Evolutionary conservation across 768 basidiomycete species (phyloP).

Genomic region (Mycena sanguinolenta): DNA sequence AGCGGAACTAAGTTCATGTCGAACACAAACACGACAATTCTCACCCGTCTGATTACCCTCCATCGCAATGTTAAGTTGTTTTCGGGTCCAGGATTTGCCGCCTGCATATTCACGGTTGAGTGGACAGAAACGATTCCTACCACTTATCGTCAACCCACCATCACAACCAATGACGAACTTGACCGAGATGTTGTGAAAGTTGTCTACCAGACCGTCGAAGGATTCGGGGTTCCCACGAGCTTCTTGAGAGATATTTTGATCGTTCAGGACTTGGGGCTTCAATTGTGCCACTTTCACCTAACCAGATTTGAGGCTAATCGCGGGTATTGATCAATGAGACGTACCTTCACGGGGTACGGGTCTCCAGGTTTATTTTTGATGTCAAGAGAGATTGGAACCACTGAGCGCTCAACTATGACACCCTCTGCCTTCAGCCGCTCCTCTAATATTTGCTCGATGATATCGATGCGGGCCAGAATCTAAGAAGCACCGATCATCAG

Average conservation of each 20-base stretch:
- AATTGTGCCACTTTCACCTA: background rate
- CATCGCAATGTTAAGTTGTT: background rate
- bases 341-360: background rate
- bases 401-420: background rate
- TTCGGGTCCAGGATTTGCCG: background rate
- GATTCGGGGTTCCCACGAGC: background rate
- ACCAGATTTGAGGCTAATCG: background rate
- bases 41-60: constrained; percentile 6
- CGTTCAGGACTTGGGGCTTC: background rate
- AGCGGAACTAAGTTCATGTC: too few relatives aligned
- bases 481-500: background rate
- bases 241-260: background rate
- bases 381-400: background rate
- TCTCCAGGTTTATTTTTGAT: background rate
- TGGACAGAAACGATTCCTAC: too few relatives aligned
- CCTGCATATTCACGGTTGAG: too few relatives aligned
- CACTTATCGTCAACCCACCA: too few relatives aligned
- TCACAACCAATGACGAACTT: constrained; percentile 4
- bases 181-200: background rate
- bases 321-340: too few relatives aligned
- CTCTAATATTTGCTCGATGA: background rate
- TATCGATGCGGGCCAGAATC: constrained; percentile 2
- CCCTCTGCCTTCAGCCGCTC: background rate
- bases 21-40: background rate
- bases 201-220: background rate